A percentile compares a stretch with the other conserved stretches of the same genome.
Evolutionary conservation across 768 basidiomycete genomes (phyloP).

Genomic region (Phanerochaete carnosa): DNA sequence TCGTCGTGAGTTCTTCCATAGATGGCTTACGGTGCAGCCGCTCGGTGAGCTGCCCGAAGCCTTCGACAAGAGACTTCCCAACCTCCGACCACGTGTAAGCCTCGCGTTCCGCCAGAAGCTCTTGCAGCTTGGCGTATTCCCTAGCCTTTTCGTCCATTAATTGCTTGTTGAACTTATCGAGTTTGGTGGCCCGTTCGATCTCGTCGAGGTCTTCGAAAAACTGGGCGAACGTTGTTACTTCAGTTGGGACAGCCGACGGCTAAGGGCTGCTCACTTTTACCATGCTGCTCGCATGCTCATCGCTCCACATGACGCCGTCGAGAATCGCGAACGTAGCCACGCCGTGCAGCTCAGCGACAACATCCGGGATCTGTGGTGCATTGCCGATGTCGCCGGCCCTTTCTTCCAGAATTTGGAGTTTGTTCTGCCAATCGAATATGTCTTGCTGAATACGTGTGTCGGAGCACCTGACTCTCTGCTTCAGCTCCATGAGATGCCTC

Average conservation of each 20-base stretch:
- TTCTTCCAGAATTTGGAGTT: not conserved
- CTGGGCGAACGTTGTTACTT: not conserved
- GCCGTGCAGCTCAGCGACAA: not conserved
- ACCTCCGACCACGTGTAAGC: not conserved
- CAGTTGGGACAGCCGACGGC: not conserved
- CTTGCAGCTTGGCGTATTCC: not conserved
- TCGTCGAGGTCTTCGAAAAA: not conserved
- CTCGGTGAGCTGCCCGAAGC: not conserved
- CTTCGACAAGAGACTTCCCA: not conserved
- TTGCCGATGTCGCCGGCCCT: not conserved
- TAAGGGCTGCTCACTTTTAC: not conserved
- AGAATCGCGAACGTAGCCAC: not conserved
- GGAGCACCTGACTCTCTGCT: not conserved
- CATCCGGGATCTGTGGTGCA: not conserved
- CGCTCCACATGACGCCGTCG: not conserved
- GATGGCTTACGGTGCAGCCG: not conserved
- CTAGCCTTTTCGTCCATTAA: not conserved
- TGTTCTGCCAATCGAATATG: not conserved
- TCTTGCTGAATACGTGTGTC: not conserved
- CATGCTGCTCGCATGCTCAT: not conserved
- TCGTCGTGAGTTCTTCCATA: not conserved
- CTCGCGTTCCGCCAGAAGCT: not conserved
- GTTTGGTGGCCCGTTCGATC: not conserved
- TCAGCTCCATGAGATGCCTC: not conserved
- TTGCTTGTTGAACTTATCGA: not conserved